Evolutionary conservation across 2,329 filamentous ascomycete species (phyloP), one percentile per base, ranked within the genome.

Genomic region (Aspergillus novofumigatus): DNA sequence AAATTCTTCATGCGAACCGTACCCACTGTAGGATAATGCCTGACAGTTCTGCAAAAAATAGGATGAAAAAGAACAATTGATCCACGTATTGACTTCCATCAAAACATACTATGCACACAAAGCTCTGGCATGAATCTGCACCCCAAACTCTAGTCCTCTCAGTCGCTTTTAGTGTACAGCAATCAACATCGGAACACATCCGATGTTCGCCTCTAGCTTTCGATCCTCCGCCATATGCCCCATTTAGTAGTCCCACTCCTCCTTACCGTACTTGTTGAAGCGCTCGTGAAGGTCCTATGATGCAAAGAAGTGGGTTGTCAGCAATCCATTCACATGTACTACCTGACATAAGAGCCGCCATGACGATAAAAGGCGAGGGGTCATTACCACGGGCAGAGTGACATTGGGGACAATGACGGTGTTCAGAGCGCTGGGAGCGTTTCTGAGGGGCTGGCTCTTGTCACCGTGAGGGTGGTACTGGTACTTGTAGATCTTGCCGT

Each of bases 181-280:
- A 63, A 62, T 57, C 59, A 59, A 55, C 59, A 35, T 58, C 55
- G 58, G 56, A 44, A 35, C 26, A 50, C 29, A 48, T 53, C 56
- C 52, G 58, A 56, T 38, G 59, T 56, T 62, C 58, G 57, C 61
- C 38, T 55, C 59, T 51, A 59, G 47, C 56, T 58, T 58, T 56
- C 47, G 11, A 26, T 51, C 45, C 45, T 23, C 48, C 41, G 56
- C 52, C 57, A 49, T 60, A 56, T 57, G 32, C 55, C 55, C 56
- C 54, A 59, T 65, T 59, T 69, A 75, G 65, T 73, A 75, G 64
- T 75, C 72, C 63, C 70, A 97, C 67, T 91, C 92, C 67, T 97
- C 94, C 86, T 97, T 97, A 78, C 94, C 94, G 86, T 91, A 97
- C 84, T 99, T 99, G 90, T 99, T 99, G 86, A 89, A 97, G 81